Percentiles rank a stretch among this genome's conserved stretches.
phyloP scores from a whole-genome alignment of 805 yeast species.

The Saturnispora saitoi region DNA sequence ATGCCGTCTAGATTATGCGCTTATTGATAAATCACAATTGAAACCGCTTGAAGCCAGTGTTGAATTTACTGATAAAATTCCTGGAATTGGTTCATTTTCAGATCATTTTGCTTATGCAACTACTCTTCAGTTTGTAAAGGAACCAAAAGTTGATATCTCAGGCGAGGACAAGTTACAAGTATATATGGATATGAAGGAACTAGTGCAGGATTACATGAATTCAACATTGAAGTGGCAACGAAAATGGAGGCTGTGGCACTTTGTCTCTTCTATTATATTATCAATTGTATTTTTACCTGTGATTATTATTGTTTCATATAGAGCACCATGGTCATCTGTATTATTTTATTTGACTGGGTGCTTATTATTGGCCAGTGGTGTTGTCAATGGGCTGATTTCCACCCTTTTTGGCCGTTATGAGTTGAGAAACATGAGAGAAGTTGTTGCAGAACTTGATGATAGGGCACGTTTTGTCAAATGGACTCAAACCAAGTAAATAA shows the following conservation, averaged over 20 bases:
- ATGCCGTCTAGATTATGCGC: constrained; percentile 82
- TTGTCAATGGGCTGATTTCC: constrained; percentile 69
- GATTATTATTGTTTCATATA: constrained; percentile 48
- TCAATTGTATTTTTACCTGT: constrained; percentile 47
- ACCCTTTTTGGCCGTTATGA: constrained; percentile 76
- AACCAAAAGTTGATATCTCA: background rate
- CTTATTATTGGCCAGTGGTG: constrained; percentile 55
- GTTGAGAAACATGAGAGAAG: constrained; percentile 66
- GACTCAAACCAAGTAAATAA: background rate
- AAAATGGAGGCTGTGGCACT: constrained; percentile 58
- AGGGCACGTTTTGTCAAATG: constrained; percentile 10
- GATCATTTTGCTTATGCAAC: constrained; percentile 85
- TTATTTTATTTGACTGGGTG: constrained; percentile 51
- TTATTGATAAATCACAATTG: constrained; percentile 52
- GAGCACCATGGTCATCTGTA: constrained; percentile 56
- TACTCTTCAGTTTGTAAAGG: constrained; percentile 24
- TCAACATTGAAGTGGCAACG: constrained; percentile 53
- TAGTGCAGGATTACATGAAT: constrained; percentile 38
- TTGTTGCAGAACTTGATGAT: constrained; percentile 53
- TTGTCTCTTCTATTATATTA: constrained; percentile 43
- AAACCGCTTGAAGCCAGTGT: constrained; percentile 57
- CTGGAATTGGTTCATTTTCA: constrained; percentile 67
- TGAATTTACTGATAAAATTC: constrained; percentile 60
- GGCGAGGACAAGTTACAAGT: constrained; percentile 22
- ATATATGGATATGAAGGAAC: constrained; percentile 41